Evolutionary conservation across 176 grass and related monocot species (phyloP), one percentile per base, ranked within the genome.

Genomic region (Themeda triandra): DNA sequence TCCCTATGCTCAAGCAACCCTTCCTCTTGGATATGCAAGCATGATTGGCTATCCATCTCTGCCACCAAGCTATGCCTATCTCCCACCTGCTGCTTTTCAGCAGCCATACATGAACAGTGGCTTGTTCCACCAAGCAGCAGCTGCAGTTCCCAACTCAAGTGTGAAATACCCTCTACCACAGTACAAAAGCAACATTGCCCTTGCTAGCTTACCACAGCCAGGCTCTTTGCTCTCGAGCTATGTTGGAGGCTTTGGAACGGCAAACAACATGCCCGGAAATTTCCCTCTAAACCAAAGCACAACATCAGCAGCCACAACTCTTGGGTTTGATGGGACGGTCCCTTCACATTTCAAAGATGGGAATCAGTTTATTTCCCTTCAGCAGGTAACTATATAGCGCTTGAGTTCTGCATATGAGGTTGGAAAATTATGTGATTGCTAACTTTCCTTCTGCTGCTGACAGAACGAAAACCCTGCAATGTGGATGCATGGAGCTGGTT

Each of bases 1-100:
- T 63, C 93, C 84, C 70, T 95, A 90, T 80, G 81, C 90, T 82
- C 93, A 95, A 83, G 86, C 90, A 75, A 82, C 80, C 35, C 90
- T 92, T 90, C 90, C 93, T 74, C 83, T 95, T 63, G 93, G 80
- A 25, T 95, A 84, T 4, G 80, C 90, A 70, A 84, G 82, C 83
- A 90, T 95, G 93, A 92, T 95, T 48, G 86, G 93, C 44, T 95
- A 95, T 80, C 90, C 88, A 33, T 86, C 91, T 86, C 83, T 95
- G 29, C 86, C 90, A 0, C 93, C 80, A 68, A 95, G 90, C 66
- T 95, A 95, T 31, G 82, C 90, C 3, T 95, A 92, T 92, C 49
- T 95, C 66, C 88, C 90, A 1, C 87, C 88, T 32, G 82, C 77
- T 80, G 85, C 92, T 19, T 94, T 87, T 71, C 93, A 95, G 79